A percentile compares a stretch with the other conserved stretches of the same genome.
Evolutionary conservation across 495 filamentous ascomycete genomes (phyloP).

Genomic region (Rhizodiscina lignyota): DNA sequence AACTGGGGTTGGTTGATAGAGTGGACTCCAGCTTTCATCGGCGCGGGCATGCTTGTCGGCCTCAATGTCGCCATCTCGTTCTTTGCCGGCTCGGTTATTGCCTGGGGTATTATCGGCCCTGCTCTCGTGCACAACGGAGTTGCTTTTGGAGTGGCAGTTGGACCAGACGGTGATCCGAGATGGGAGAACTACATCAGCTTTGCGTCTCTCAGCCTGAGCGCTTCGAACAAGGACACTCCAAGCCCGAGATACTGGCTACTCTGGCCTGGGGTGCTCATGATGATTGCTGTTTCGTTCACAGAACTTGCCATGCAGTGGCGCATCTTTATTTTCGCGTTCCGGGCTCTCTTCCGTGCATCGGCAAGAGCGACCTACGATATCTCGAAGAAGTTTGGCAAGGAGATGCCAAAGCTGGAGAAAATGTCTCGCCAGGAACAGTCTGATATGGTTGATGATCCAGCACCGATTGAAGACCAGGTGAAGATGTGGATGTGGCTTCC

Average conservation of each 20-base stretch:
- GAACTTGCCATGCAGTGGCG: slow-evolving; percentile 44
- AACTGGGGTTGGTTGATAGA: slow-evolving; percentile 52
- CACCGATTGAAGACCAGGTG: slow-evolving; percentile 36
- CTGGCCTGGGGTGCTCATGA: slow-evolving; percentile 49
- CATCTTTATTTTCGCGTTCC: slow-evolving; percentile 35
- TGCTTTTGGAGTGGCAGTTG: slow-evolving; percentile 23
- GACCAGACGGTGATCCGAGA: slow-evolving; percentile 24
- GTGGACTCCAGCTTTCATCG: slow-evolving; percentile 51
- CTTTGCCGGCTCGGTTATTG: slow-evolving; percentile 39
- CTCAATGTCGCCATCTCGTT: slow-evolving; percentile 48
- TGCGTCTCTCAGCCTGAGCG: slow-evolving; percentile 28
- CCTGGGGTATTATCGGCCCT: slow-evolving; percentile 52
- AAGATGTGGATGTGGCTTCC: slow-evolving; percentile 44
- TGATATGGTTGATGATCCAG: slow-evolving; percentile 31
- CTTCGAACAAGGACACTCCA: slow-evolving; percentile 27
- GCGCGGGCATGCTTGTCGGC: slow-evolving; percentile 47
- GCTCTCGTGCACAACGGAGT: slow-evolving; percentile 38
- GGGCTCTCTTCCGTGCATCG: slow-evolving; percentile 30
- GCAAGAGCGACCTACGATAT: slow-evolving; percentile 25
- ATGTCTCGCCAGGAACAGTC: slow-evolving; percentile 20
- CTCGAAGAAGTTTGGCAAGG: slow-evolving; percentile 25
- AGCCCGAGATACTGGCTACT: slow-evolving; percentile 49
- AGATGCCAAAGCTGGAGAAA: slow-evolving; percentile 28
- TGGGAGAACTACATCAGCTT: slow-evolving; percentile 35
- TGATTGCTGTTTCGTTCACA: slow-evolving; percentile 40